Base-by-base conservation (phyloP, 2,329 filamentous ascomycete species). In the Colletotrichum musicola region DNA sequence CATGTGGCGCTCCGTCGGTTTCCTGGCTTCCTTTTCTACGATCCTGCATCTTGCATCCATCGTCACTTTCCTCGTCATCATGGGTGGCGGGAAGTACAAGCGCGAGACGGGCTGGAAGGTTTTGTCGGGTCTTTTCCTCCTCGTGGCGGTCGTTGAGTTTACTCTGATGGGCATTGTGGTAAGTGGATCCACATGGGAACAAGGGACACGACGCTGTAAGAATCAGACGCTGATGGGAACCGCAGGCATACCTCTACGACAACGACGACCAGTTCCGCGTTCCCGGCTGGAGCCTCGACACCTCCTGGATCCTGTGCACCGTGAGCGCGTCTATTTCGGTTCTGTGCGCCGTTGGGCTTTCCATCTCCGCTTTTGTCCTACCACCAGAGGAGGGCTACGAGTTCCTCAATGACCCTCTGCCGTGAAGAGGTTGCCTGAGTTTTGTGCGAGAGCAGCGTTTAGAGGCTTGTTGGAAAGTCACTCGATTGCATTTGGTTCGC, bases 1-100 rank as follows among this genome's bases (percentile, higher is more conserved):
- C 74, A 92, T 97, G 86, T 99, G 95, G 95, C 88, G 93, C 68
- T 93, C 90, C 27, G 90, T 94, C 42, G 94, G 93, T 25, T 98
- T 98, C 81, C 81, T 97, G 72, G 94, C 97, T 83, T 93, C 91
- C 60, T 93, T 98, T 74, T 88, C 92, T 7, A 88, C 94, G 44
- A 90, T 97, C n/a, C 78, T 96, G 46, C 91, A 97, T 79, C 87
- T 96, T 47, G 93, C 92, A 63, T 90, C 90, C 6, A 81, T 97
- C n/a, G 90, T 97, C 30, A 89, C 90, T 18, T 97, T 95, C 79
- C 76, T 91, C 35, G 88, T 97, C 57, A 89, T 97, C 54, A 82
- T 98, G 72, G 82, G 86, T 1, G 94, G 95, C 18, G 94, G 94
- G 42, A 92, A 94, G 78, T 89, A 91, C 74, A 91, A 92, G 81